Evolutionary conservation across 768 basidiomycete species (phyloP).

Genomic region (Lentinula sp.): DNA sequence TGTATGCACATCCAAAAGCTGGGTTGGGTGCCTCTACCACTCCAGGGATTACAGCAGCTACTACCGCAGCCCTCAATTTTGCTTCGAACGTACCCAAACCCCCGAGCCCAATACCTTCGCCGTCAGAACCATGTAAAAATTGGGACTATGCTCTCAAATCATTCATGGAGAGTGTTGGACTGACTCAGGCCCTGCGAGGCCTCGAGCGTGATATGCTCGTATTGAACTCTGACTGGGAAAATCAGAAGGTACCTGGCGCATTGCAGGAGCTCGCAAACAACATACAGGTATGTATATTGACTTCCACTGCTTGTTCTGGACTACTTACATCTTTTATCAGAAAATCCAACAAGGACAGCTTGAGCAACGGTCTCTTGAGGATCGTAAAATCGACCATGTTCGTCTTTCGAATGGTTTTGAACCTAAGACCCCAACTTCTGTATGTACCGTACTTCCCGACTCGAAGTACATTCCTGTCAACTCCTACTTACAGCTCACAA

Average conservation of each 20-base stretch:
- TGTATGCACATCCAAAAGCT: not conserved
- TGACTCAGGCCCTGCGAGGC: conserved; percentile 54
- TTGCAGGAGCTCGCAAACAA: conserved; percentile 44
- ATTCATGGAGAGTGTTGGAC: conserved; percentile 49
- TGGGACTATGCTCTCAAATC: conserved; percentile 56
- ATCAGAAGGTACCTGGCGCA: conserved; percentile 47
- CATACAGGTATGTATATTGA: conserved; percentile 36
- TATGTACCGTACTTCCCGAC: conserved; percentile 25
- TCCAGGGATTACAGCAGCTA: not conserved
- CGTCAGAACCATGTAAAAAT: conserved; percentile 36
- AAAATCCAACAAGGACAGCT: conserved; percentile 13
- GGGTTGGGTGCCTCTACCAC: not conserved
- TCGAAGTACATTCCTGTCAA: not conserved
- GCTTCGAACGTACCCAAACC: conserved; percentile 10
- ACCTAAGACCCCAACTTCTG: conserved; percentile 53
- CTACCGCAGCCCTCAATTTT: not conserved
- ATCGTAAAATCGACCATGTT: conserved; percentile 63
- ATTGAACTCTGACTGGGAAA: conserved; percentile 64
- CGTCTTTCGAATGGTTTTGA: conserved; percentile 38
- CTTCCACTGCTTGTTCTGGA: not conserved
- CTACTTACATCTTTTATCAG: conserved; percentile 16
- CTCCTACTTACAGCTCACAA: conserved; percentile 44
- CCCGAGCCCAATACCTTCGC: conserved; percentile 32
- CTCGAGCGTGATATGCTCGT: conserved; percentile 70
- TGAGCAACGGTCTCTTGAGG: conserved; percentile 41